Evolutionary conservation across 306 rosid species (phyloP).

Genomic region (Inga laurina): DNA sequence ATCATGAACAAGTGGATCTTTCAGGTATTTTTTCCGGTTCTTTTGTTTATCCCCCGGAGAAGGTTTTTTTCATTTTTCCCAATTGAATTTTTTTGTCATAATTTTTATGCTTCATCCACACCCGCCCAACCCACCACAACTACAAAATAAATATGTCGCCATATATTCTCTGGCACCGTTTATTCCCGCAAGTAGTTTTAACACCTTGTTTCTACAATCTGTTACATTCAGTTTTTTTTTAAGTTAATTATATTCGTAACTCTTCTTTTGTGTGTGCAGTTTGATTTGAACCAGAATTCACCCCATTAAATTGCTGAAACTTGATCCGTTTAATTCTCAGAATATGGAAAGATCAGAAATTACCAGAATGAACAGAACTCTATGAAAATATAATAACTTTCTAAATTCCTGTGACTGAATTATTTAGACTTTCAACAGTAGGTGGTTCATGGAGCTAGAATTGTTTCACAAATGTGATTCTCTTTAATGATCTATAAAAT

Average conservation of each 20-base stretch:
- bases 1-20: slow-evolving; percentile 86
- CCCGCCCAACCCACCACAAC: no score
- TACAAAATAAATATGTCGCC: neutral
- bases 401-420: neutral
- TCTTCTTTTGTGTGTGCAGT: neutral
- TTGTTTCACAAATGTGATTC: neutral
- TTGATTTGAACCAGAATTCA: slow-evolving; percentile 10
- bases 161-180: neutral
- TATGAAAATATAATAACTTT: neutral
- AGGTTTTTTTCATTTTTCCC: neutral
- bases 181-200: neutral
- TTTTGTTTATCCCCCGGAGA: neutral
- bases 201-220: neutral
- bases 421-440: neutral
- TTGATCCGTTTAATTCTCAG: neutral
- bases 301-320: neutral
- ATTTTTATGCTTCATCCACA: neutral
- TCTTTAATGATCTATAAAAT: neutral
- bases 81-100: neutral
- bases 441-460: neutral
- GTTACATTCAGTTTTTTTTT: neutral
- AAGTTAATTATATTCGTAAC: neutral
- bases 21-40: slow-evolving; percentile 46
- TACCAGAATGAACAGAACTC: neutral
- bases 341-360: neutral